Conservation (phyloP, 495 filamentous ascomycete species). For the Chaetomidium leptoderma region DNA sequence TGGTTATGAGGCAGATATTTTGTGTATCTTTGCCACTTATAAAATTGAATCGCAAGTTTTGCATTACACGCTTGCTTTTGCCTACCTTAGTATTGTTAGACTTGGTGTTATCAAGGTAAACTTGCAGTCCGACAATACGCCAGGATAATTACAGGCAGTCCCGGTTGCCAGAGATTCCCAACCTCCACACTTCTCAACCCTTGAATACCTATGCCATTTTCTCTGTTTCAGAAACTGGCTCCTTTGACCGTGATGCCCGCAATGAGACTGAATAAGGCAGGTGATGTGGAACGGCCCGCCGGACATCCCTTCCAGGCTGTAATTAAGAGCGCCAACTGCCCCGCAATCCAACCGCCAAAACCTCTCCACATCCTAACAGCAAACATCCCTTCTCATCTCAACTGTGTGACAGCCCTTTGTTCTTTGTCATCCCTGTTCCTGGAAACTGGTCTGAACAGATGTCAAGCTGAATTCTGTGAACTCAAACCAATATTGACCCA, state of each 20-base stretch:
- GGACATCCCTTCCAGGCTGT: not conserved
- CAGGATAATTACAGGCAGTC: too few relatives aligned
- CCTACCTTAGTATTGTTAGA: too few relatives aligned
- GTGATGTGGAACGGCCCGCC: too few relatives aligned
- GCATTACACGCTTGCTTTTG: not conserved
- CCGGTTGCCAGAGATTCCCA: too few relatives aligned
- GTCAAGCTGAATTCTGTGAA: not conserved
- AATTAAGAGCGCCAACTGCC: not conserved
- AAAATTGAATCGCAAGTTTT: slow-evolving; percentile 1
- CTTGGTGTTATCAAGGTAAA: too few relatives aligned
- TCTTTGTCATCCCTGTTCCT: slow-evolving; percentile 1
- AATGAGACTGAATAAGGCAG: not conserved
- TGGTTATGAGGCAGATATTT: slow-evolving; percentile 1
- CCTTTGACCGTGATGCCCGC: not conserved
- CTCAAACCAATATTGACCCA: too few relatives aligned
- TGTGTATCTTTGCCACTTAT: slow-evolving; percentile 9
- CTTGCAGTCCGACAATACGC: too few relatives aligned
- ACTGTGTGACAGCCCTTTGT: not conserved
- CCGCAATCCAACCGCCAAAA: not conserved
- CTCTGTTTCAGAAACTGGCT: not conserved
- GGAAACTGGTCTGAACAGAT: not conserved
- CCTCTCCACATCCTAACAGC: not conserved
- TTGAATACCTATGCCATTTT: too few relatives aligned
- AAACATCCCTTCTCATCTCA: slow-evolving; percentile 1
- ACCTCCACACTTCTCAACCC: too few relatives aligned